Conservation (phyloP, 2,329 filamentous ascomycete genomes). For the Cytospora paraplurivora region DNA sequence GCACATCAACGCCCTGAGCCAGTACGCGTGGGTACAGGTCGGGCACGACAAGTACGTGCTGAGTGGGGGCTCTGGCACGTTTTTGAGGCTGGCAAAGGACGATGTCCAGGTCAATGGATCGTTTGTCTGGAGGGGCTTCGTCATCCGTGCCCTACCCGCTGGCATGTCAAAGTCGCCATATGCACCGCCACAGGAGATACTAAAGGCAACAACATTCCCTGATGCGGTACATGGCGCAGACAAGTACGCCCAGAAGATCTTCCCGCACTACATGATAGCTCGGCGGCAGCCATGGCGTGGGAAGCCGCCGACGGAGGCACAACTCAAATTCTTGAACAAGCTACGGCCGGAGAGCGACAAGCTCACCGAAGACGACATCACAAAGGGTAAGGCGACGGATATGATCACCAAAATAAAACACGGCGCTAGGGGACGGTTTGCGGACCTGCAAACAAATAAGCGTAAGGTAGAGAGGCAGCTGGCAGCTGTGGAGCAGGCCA, state of each 20-base stretch:
- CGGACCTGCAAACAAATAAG: constrained; percentile 53
- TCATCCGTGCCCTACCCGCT: constrained; percentile 51
- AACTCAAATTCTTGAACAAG: constrained; percentile 72
- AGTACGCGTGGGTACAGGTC: constrained; percentile 80
- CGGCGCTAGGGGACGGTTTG: constrained; percentile 70
- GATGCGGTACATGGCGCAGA: constrained; percentile 85
- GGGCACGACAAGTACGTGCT: constrained; percentile 72
- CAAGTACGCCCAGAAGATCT: constrained; percentile 70
- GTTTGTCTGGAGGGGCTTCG: constrained; percentile 47
- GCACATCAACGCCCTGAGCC: constrained; percentile 76
- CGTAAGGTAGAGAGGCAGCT: constrained; percentile 48
- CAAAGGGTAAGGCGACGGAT: constrained; percentile 79
- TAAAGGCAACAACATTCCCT: constrained; percentile 64
- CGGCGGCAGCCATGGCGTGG: constrained; percentile 71
- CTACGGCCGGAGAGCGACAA: constrained; percentile 56
- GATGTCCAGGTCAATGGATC: constrained; percentile 37
- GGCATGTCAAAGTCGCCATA: constrained; percentile 58
- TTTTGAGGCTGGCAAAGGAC: constrained; percentile 54
- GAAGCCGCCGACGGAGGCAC: constrained; percentile 62
- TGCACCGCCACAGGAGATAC: constrained; percentile 68
- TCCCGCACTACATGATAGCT: constrained; percentile 67
- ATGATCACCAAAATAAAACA: constrained; percentile 93
- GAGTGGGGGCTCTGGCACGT: constrained; percentile 64
- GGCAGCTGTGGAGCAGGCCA: constrained; percentile 42
- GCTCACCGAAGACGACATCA: constrained; percentile 60